Evolutionary conservation across 2,329 filamentous ascomycete genomes (phyloP), one percentile per base, ranked within the genome.

Genomic region (Tricladium varicosporioides): DNA sequence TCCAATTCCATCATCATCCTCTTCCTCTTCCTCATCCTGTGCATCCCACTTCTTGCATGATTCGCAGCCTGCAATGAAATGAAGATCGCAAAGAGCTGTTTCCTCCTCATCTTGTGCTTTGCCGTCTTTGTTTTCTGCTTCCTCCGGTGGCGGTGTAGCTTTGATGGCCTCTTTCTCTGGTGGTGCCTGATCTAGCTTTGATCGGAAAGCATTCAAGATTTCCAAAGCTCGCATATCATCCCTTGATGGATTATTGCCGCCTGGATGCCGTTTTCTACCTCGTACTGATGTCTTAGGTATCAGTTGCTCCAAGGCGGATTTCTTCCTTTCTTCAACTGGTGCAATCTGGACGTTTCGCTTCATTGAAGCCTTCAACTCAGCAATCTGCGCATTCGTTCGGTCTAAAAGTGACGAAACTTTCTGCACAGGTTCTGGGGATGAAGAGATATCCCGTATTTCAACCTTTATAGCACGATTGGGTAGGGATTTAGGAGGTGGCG

Each of bases 11-110:
- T 84, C 82, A 63, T 79, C 81, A 2, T 86, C 83, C 2, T 77
- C 76, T 18, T 80, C 77, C 2, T 79, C 83, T 43, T 78, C 79
- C 10, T 76, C 73, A 14, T 64, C 65, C 36, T 74, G 70, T 5
- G 71, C 70, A 67, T 95, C 89, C 91, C 92, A 96, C 0, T 87
- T 83, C 57, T 84, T 85, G 72, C 94, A 97, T 46, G 91, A 96
- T 70, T 96, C 91, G 72, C 94, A 99, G 67, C 95, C 90, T 49
- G 89, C 89, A 61, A 99, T 95, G 72, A 97, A 99, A 71, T 99
- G 94, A 36, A 99, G 76, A 71, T 97, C 94, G 69, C 94, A 99
- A 3, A 95, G 79, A 50, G 81, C 81, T 2, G 85, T 86, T 70
- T 95, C 91, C 42, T 88, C 84, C 2, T 87, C 86, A 15, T 80